Base-by-base conservation (phyloP, 768 basidiomycete genomes). In the Leccinum disarticulatum region DNA sequence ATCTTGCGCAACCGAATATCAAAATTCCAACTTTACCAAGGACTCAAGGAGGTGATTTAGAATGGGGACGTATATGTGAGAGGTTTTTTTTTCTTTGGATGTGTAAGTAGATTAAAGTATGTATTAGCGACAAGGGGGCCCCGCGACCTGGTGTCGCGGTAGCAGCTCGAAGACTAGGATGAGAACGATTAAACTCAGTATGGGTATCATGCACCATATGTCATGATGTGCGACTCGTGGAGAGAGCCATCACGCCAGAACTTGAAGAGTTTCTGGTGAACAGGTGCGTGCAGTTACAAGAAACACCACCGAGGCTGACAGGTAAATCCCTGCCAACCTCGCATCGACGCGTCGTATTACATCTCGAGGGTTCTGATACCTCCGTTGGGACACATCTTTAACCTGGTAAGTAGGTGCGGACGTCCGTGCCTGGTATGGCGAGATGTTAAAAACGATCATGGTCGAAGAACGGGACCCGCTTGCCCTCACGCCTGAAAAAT, bases 131-230 rank as follows among this genome's bases (percentile, higher is more conserved):
- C 55, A 87, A 86, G 63, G 87, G 79, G 0, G 85, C 86, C 1
- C 96, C 95, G 1, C 95, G 92, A 6, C 95, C 96, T 19, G 96
- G 95, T 0, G 95, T 86, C 7, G 82, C 87, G 2, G 87, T 98
- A 14, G 95, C 95, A 8, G 88, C 90, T 4, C 81, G 88, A 30
- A 83, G 85, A 56, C 83, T 89, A 73, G 50, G 95, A 98, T 72
- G 86, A 87, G 1, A 85, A 87, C 30, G 83, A 89, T 54, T 95
- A 96, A 69, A 81, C 90, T 1, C 93, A 95, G 66, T 97, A 97
- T 68, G 93, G 91, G 19, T 95, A 98, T 66, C 86, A 95, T 30
- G 84, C 98, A 1, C 93, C 94, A 1, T 98, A 98, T 69, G 83
- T 98, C 51, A 92, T 99, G 52, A 83, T 4, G 73, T 79, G 3